Evolutionary conservation across 208 protist species (phyloP).

Genomic region (Leishmania aethiopica): DNA sequence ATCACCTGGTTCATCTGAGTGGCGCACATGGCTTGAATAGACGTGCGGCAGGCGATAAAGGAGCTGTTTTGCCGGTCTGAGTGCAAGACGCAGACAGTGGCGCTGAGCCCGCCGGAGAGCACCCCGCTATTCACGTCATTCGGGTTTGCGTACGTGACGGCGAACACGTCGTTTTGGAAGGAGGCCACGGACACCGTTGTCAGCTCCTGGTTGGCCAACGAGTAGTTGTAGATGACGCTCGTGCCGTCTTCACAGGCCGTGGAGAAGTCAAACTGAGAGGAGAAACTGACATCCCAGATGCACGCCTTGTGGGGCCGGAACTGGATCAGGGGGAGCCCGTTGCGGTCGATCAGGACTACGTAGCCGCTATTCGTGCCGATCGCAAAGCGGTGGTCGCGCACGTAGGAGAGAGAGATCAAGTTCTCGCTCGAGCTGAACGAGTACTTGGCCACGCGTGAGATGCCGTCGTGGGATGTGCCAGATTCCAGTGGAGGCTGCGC

Average conservation of each 20-base stretch:
- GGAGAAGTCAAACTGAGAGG: constrained; percentile 84
- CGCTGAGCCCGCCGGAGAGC: constrained; percentile 84
- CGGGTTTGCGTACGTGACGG: constrained; percentile 78
- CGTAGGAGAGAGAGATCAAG: constrained; percentile 88
- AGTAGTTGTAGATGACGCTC: constrained; percentile 90
- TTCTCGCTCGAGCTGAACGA: constrained; percentile 84
- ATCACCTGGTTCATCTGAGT: constrained; percentile 72
- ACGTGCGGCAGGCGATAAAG: constrained; percentile 83
- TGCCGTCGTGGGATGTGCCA: constrained; percentile 56
- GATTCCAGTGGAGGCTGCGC: constrained; percentile 51
- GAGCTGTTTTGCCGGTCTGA: constrained; percentile 87
- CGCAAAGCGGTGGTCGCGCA: constrained; percentile 83
- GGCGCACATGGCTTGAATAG: constrained; percentile 83
- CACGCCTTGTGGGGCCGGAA: constrained; percentile 90
- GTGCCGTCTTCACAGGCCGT: constrained; percentile 88
- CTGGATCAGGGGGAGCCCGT: constrained; percentile 88
- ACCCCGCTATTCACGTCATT: constrained; percentile 78
- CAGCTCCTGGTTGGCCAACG: constrained; percentile 74
- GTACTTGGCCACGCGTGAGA: constrained; percentile 84
- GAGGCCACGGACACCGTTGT: constrained; percentile 80
- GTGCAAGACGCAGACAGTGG: constrained; percentile 87
- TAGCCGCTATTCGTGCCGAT: constrained; percentile 89
- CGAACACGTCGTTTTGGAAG: constrained; percentile 90
- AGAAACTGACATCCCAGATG: constrained; percentile 88
- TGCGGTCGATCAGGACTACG: constrained; percentile 82